Evolutionary conservation across 495 filamentous ascomycete genomes (phyloP).

Genomic region (Aspergillus baeticus): DNA sequence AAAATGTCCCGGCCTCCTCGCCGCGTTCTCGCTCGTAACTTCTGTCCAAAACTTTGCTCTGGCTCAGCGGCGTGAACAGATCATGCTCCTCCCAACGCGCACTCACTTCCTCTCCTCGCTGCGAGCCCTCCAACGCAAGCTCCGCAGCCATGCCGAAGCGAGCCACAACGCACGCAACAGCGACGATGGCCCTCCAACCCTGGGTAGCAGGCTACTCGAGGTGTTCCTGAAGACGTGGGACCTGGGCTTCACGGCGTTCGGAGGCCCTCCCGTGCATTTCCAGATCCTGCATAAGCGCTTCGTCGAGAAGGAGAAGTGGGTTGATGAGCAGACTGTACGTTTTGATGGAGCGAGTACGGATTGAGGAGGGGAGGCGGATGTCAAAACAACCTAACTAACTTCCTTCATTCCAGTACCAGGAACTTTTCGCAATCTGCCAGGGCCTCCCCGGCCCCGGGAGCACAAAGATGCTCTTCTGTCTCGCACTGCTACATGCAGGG

Average conservation of each 20-base stretch:
- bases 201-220: conserved; percentile 25
- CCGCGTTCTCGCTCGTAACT: background rate
- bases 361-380: background rate
- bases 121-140: conserved; percentile 1
- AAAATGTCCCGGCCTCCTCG: background rate
- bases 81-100: conserved; percentile 12
- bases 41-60: no score
- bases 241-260: conserved; percentile 69
- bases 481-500: conserved; percentile 66
- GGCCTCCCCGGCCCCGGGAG: conserved; percentile 72
- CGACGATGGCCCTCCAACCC: background rate
- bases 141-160: conserved; percentile 1
- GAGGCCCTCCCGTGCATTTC: conserved; percentile 71
- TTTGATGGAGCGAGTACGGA: background rate
- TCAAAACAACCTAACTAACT: no score
- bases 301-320: conserved; percentile 66
- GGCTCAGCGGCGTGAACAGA: no score
- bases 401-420: conserved; percentile 60
- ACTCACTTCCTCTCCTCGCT: conserved; percentile 4
- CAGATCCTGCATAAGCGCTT: conserved; percentile 66
- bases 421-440: conserved; percentile 78
- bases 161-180: background rate
- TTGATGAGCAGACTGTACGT: conserved; percentile 69
- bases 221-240: conserved; percentile 59
- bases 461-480: conserved; percentile 79